phyloP scores from a whole-genome alignment of 768 basidiomycete genomes.

The Rickenella mellea region DNA sequence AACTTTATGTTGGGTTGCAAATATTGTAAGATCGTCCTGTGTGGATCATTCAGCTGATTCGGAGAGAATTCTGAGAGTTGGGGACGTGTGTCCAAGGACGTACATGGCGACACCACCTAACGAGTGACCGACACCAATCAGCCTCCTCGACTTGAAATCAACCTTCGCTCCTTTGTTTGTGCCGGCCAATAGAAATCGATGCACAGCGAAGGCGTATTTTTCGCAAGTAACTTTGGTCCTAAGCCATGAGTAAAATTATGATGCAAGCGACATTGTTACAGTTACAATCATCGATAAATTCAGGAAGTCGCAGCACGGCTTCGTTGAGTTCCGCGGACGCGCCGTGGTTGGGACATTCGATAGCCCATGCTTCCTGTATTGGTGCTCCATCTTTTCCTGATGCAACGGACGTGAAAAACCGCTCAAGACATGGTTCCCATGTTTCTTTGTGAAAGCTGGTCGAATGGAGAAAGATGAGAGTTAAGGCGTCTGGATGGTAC shows the following conservation, averaged over 20 bases:
- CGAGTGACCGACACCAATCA: conserved; percentile 63
- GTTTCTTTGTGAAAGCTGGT: conserved; percentile 72
- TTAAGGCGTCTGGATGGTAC: conserved; percentile 34
- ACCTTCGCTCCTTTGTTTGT: conserved; percentile 28
- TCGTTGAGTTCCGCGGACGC: conserved; percentile 48
- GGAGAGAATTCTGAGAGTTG: not conserved
- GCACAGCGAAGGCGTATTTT: conserved; percentile 49
- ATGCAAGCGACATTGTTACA: conserved; percentile 2
- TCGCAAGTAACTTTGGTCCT: conserved; percentile 46
- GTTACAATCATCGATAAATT: conserved; percentile 40
- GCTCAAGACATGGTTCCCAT: conserved; percentile 52
- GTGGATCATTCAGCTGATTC: not conserved
- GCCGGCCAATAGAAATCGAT: conserved; percentile 42
- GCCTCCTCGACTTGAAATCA: conserved; percentile 38
- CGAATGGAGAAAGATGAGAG: conserved; percentile 54
- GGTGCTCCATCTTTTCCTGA: conserved; percentile 9
- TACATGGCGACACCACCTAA: conserved; percentile 59
- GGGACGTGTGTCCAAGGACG: conserved; percentile 12
- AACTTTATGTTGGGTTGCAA: conserved; percentile 37
- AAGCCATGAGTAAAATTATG: conserved; percentile 1
- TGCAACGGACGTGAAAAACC: conserved; percentile 32
- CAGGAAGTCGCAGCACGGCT: conserved; percentile 29
- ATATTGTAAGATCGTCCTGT: conserved; percentile 44
- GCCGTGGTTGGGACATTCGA: conserved; percentile 71
- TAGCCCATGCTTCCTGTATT: conserved; percentile 52